A percentile compares a stretch with the other conserved stretches of the same genome.
Evolutionary conservation across 2,329 filamentous ascomycete species (phyloP).

Genomic region (Penicillium sp.): DNA sequence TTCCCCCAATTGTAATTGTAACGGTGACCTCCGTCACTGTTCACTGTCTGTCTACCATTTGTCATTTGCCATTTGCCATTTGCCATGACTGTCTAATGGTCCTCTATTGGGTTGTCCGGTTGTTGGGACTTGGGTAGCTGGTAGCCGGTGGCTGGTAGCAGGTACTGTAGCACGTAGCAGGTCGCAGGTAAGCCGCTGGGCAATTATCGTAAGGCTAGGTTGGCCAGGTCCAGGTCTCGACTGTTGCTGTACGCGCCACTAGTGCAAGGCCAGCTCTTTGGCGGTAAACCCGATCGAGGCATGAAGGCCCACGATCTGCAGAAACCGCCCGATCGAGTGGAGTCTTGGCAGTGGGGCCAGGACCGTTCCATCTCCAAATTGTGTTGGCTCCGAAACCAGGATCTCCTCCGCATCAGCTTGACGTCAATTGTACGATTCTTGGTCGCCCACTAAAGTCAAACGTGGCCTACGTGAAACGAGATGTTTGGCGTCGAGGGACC

Average conservation of each 20-base stretch:
- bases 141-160: background rate
- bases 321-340: slow-evolving; percentile 3
- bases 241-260: slow-evolving; percentile 5
- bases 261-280: slow-evolving; percentile 2
- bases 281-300: slow-evolving; percentile 13
- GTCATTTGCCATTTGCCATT: background rate
- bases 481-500: background rate
- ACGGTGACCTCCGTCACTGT: too few relatives aligned
- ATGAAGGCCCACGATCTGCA: slow-evolving; percentile 10
- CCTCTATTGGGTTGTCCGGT: too few relatives aligned
- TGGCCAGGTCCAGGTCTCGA: slow-evolving; percentile 4
- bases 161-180: too few relatives aligned
- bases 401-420: slow-evolving; percentile 13
- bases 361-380: background rate
- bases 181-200: too few relatives aligned
- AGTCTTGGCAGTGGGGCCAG: slow-evolving; percentile 15
- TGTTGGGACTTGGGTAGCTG: too few relatives aligned
- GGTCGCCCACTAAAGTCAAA: too few relatives aligned
- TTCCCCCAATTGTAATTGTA: slow-evolving; percentile 8
- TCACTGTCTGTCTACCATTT: background rate
- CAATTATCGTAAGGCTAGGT: slow-evolving; percentile 7
- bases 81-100: too few relatives aligned
- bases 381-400: slow-evolving; percentile 1
- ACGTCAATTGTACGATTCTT: slow-evolving; percentile 9
- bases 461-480: background rate